Conservation (phyloP, 2,329 filamentous ascomycete species). For the Tolypocladium ophioglossoides region DNA sequence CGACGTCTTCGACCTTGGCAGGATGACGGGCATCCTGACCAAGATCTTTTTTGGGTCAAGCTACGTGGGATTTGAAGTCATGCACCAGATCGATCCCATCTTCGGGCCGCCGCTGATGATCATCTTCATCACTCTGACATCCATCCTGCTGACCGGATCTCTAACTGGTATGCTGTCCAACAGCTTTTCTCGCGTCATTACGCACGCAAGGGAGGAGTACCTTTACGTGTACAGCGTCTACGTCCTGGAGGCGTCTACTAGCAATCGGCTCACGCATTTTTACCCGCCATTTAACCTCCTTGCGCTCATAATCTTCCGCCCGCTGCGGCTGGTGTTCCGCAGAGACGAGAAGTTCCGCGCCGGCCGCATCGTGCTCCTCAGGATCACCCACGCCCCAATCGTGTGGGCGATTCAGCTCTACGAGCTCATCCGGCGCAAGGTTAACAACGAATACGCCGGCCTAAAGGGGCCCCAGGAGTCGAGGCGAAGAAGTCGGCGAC, state of each 20-base stretch:
- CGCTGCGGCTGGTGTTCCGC: constrained; percentile 57
- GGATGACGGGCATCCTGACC: constrained; percentile 68
- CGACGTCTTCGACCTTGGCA: constrained; percentile 49
- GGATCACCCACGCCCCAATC: constrained; percentile 55
- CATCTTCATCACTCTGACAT: constrained; percentile 66
- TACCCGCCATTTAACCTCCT: constrained; percentile 66
- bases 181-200: constrained; percentile 56
- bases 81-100: constrained; percentile 47
- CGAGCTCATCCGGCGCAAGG: constrained; percentile 38
- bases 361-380: constrained; percentile 50
- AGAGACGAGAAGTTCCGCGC: constrained; percentile 52
- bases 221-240: constrained; percentile 63
- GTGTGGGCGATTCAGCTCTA: constrained; percentile 60
- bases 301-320: constrained; percentile 60
- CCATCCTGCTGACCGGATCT: constrained; percentile 69
- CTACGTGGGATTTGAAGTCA: constrained; percentile 62
- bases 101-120: constrained; percentile 55
- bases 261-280: constrained; percentile 58
- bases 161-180: constrained; percentile 71
- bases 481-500: constrained; percentile 10
- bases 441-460: constrained; percentile 31
- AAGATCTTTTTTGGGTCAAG: constrained; percentile 75
- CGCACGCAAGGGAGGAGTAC: constrained; percentile 62
- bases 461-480: constrained; percentile 35
- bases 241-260: constrained; percentile 56